Evolutionary conservation across 2,329 filamentous ascomycete species (phyloP).

Genomic region (Bertia moriformis): DNA sequence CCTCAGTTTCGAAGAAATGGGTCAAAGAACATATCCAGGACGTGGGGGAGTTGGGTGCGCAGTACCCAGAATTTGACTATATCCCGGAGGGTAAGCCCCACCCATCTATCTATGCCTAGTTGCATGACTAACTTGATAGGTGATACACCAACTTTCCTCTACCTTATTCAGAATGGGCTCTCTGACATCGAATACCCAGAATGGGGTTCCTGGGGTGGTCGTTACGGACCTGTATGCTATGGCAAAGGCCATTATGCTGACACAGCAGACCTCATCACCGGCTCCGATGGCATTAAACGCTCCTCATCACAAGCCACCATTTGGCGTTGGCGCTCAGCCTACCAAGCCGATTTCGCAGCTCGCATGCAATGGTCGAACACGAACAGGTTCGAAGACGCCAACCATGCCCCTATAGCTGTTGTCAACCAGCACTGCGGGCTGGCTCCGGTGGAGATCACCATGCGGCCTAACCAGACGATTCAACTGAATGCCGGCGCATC

Average conservation of each 20-base stretch:
- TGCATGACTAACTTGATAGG: too few relatives aligned
- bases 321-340: conserved; percentile 24
- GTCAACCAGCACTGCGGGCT: conserved; percentile 23
- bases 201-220: conserved; percentile 32
- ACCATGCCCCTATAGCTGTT: conserved; percentile 29
- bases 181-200: conserved; percentile 27
- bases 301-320: conserved; percentile 17
- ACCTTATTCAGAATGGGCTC: conserved; percentile 30
- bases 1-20: conserved; percentile 32
- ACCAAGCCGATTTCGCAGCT: conserved; percentile 24
- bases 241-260: conserved; percentile 17
- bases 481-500: conserved; percentile 26
- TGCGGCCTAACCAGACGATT: conserved; percentile 21
- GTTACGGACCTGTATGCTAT: too few relatives aligned
- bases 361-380: conserved; percentile 21
- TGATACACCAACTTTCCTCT: conserved; percentile 34
- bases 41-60: conserved; percentile 26
- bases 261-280: conserved; percentile 11
- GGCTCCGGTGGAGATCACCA: conserved; percentile 20
- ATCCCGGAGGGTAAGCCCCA: conserved; percentile 40
- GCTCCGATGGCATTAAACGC: conserved; percentile 11
- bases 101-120: too few relatives aligned
- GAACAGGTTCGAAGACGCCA: conserved; percentile 14
- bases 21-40: conserved; percentile 35
- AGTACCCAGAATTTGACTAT: conserved; percentile 29